phyloP scores from a whole-genome alignment of 2,329 filamentous ascomycete genomes.

The Claviceps arundinis region DNA sequence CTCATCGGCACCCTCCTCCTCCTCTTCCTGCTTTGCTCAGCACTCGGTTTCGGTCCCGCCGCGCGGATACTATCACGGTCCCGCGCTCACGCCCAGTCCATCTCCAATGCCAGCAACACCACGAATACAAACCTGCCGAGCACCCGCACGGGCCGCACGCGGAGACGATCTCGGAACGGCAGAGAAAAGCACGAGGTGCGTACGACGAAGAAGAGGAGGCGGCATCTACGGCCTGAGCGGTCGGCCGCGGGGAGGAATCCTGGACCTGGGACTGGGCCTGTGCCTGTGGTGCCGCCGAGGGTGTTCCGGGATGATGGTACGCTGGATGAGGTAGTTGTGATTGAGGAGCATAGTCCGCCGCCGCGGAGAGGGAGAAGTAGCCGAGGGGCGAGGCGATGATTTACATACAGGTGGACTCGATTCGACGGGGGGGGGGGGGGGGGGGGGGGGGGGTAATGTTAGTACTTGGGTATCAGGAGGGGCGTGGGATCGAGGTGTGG shows the following conservation, averaged over 20 bases:
- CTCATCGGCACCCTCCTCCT: constrained; percentile 38
- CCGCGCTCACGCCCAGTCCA: not conserved
- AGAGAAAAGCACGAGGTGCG: constrained; percentile 18
- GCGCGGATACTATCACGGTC: not conserved
- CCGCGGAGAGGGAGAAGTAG: constrained; percentile 11
- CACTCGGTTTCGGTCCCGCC: constrained; percentile 29
- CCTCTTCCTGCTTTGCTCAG: constrained; percentile 36
- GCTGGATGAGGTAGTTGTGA: constrained; percentile 24
- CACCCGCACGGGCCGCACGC: constrained; percentile 5
- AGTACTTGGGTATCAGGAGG: no score
- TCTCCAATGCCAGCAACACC: not conserved
- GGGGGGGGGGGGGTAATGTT: no score
- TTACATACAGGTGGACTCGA: no score
- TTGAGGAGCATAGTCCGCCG: constrained; percentile 20
- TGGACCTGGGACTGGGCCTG: no score
- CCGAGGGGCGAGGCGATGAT: constrained; percentile 8
- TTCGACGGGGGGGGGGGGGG: no score
- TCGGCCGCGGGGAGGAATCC: no score
- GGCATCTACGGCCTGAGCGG: constrained; percentile 7
- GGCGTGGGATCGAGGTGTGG: no score
- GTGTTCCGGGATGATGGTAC: constrained; percentile 14
- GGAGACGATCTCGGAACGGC: constrained; percentile 5
- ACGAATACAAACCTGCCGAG: constrained; percentile 8
- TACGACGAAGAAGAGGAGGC: constrained; percentile 11
- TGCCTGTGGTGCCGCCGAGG: constrained; percentile 11